Evolutionary conservation across 73 alveolate genomes (phyloP).

Genomic region (Paramecium pentaurelia): DNA sequence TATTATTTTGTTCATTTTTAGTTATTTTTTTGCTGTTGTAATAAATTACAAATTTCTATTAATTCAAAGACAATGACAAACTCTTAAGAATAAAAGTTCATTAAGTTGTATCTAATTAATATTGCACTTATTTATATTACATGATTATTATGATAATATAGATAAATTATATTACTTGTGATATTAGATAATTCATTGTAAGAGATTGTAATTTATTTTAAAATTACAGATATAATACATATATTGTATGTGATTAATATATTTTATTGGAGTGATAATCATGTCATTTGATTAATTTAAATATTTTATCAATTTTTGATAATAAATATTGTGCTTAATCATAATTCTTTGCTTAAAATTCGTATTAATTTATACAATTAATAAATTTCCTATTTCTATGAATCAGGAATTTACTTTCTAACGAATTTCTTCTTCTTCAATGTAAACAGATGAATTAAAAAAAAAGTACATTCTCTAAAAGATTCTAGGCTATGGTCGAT

Average conservation of each 20-base stretch:
- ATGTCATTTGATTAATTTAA: background rate
- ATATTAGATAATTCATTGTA: no score
- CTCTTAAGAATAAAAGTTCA: background rate
- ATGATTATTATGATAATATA: background rate
- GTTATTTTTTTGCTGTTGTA: background rate
- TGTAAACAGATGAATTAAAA: background rate
- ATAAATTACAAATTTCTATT: background rate
- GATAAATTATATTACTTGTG: no score
- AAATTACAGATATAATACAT: background rate
- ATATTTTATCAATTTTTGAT: background rate
- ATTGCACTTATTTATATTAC: background rate
- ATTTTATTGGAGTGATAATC: background rate
- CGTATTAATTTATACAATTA: background rate
- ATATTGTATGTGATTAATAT: background rate
- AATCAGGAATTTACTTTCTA: background rate
- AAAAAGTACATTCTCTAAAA: background rate
- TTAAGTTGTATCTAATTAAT: no score
- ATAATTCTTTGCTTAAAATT: background rate
- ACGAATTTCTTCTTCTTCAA: background rate
- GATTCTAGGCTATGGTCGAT: background rate
- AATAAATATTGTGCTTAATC: background rate
- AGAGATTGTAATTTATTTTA: no score
- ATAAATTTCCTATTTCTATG: background rate
- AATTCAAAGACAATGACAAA: background rate
- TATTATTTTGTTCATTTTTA: background rate